Conservation (phyloP, 2,329 filamentous ascomycete species). For the Cladophialophora bantiana region DNA sequence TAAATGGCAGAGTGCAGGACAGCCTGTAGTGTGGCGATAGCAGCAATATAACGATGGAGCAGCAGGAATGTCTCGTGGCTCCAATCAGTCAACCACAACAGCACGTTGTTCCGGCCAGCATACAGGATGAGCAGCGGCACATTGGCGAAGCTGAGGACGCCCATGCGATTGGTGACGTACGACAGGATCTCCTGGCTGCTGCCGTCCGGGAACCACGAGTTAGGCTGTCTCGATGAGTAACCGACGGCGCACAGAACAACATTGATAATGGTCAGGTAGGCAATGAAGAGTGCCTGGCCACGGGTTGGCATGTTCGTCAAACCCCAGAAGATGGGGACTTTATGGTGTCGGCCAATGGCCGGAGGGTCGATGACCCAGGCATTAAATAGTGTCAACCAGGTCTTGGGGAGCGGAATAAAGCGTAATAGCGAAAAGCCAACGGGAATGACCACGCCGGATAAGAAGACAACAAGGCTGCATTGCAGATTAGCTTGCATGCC, state of each 20-base stretch:
- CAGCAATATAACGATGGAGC: slow-evolving; percentile 47
- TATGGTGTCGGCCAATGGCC: slow-evolving; percentile 13
- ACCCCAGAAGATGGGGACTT: slow-evolving; percentile 32
- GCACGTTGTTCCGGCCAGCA: slow-evolving; percentile 30
- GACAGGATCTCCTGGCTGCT: slow-evolving; percentile 20
- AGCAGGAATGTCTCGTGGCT: slow-evolving; percentile 48
- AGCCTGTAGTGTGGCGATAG: slow-evolving; percentile 36
- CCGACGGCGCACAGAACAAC: slow-evolving; percentile 42
- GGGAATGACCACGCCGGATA: slow-evolving; percentile 16
- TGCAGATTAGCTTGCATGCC: neutral
- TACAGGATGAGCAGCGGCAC: slow-evolving; percentile 31
- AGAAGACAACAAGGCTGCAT: slow-evolving; percentile 15
- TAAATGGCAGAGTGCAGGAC: slow-evolving; percentile 35
- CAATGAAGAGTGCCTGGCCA: slow-evolving; percentile 42
- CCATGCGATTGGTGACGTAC: slow-evolving; percentile 32
- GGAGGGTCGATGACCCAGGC: slow-evolving; percentile 18
- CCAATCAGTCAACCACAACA: slow-evolving; percentile 44
- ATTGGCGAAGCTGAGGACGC: slow-evolving; percentile 36
- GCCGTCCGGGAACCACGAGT: slow-evolving; percentile 33
- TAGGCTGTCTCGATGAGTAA: slow-evolving; percentile 40
- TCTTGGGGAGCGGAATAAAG: slow-evolving; percentile 6
- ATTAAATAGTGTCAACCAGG: slow-evolving; percentile 18
- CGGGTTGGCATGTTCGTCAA: slow-evolving; percentile 40
- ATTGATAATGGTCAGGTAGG: slow-evolving; percentile 43
- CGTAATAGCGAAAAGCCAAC: slow-evolving; percentile 17